Evolutionary conservation across 192 early-diverging fungal species (phyloP).

Genomic region (Mortierella antarctica): DNA sequence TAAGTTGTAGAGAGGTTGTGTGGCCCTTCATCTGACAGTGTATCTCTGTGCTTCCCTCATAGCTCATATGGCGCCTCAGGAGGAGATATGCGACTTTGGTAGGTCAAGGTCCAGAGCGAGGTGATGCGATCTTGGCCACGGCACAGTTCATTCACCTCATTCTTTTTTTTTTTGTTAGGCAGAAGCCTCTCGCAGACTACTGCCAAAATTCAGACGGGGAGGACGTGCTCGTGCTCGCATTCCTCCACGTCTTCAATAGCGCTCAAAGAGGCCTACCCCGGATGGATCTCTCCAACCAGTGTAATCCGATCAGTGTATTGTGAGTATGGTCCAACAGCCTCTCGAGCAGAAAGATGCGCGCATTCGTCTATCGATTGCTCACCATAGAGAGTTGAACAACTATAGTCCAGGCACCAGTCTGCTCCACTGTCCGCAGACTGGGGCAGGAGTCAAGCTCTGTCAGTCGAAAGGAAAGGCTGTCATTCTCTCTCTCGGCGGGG

Average conservation of each 20-base stretch:
- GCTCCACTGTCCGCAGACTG: slow-evolving; percentile 76
- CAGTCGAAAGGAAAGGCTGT: slow-evolving; percentile 80
- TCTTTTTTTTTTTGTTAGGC: slow-evolving; percentile 6
- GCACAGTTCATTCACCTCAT: background rate
- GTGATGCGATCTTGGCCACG: background rate
- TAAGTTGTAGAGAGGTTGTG: background rate
- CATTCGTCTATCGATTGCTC: background rate
- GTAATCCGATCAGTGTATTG: slow-evolving; percentile 60
- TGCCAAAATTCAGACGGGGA: slow-evolving; percentile 61
- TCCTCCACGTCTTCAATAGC: slow-evolving; percentile 74
- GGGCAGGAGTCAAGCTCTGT: slow-evolving; percentile 73
- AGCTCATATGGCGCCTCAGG: slow-evolving; percentile 65
- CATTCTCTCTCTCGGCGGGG: slow-evolving; percentile 79
- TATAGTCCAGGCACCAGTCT: slow-evolving; percentile 64
- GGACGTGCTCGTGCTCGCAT: slow-evolving; percentile 69
- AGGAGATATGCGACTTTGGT: slow-evolving; percentile 48
- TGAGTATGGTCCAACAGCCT: slow-evolving; percentile 11
- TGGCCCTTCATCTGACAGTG: background rate
- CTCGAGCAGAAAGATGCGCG: background rate
- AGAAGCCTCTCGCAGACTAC: slow-evolving; percentile 65
- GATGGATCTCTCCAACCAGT: slow-evolving; percentile 77
- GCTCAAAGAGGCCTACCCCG: slow-evolving; percentile 61
- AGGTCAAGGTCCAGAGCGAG: background rate
- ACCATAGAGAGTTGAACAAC: background rate
- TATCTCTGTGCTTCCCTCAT: background rate